Base-by-base conservation (phyloP, 1,139 yeast species). In the Groenewaldozyma sp. region DNA sequence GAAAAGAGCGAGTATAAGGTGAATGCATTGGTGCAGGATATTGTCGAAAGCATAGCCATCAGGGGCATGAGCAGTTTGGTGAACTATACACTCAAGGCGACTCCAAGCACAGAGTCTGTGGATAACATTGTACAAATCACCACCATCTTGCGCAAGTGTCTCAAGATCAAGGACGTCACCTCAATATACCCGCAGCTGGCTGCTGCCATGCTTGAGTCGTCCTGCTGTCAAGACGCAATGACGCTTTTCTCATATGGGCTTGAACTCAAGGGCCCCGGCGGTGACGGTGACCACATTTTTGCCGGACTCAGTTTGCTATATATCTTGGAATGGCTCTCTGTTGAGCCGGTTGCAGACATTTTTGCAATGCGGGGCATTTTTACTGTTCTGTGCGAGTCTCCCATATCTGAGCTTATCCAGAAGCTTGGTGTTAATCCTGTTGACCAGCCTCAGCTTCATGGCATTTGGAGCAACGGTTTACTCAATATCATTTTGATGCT, bases 381-480 rank as follows among this genome's bases (percentile, higher is more conserved):
- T 51, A 71, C 82, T 10, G 77, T 78, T 2, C 62, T 88, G 37
- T 71, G 79, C 13, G 94, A 86, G 51, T 78, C 93, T 42, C 79
- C 87, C 3, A 68, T 84, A 2, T 81, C 94, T 0, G 62, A 68
- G 26, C 68, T 70, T 1, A 74, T 88, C 31, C 84, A 80, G 53
- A 67, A 70, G 5, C 94, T 94, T 1, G 72, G 73, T 2, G 59
- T 83, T 3, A 67, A 68, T 19, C 70, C 82, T 1, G 53, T 62
- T 1, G 51, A 55, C 3, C 68, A 72, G 16, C 72, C 82, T 1
- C 71, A 73, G 44, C 63, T 82, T 46, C 91, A 86, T 56, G 70
- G 74, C 39, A 67, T 83, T 18, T 88, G 96, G 96, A 73, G 78
- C 10, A 78, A 81, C 54, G 95, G 95, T 0, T 64, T 88, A 17